These are phyloP conservation scores for Sclerotinia borealis DNA, from an alignment of 2,329 filamentous ascomycete species.

Conservation along the genomic window DNA sequence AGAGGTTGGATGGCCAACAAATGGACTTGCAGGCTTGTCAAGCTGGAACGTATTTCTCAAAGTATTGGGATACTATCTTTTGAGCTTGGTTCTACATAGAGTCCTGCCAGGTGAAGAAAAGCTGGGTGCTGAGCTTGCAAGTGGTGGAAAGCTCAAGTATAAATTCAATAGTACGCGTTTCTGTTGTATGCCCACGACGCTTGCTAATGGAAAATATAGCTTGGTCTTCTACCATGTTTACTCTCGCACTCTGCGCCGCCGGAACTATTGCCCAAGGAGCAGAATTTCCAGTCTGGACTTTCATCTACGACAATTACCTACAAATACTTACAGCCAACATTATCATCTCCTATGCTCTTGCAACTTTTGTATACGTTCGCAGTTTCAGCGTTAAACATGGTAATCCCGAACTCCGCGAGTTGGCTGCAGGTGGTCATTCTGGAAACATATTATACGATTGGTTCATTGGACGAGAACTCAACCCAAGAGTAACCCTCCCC, in stretches of 20 bases:
- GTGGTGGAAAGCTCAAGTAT: constrained; percentile 72
- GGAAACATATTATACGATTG: constrained; percentile 91
- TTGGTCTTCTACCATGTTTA: constrained; percentile 68
- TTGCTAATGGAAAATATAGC: constrained; percentile 43
- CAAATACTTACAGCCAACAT: constrained; percentile 81
- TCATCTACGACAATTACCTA: constrained; percentile 84
- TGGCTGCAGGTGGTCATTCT: constrained; percentile 74
- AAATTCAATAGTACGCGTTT: constrained; percentile 62
- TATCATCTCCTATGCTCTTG: constrained; percentile 64
- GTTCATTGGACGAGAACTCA: constrained; percentile 94
- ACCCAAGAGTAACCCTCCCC: constrained; percentile 75
- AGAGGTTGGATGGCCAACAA: constrained; percentile 73
- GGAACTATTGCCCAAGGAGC: constrained; percentile 74
- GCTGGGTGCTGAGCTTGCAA: constrained; percentile 63
- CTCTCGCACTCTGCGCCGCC: constrained; percentile 62
- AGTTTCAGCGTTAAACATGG: constrained; percentile 78
- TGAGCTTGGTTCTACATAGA: constrained; percentile 69
- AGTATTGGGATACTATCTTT: constrained; percentile 68
- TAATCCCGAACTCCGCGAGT: constrained; percentile 65
- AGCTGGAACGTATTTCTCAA: constrained; percentile 65
- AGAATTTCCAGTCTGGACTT: constrained; percentile 84
- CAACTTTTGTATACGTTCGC: constrained; percentile 72
- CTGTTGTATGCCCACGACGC: not conserved
- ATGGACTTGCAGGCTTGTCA: constrained; percentile 64
- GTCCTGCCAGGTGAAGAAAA: constrained; percentile 68